Evolutionary conservation across 441 rosid species (phyloP).

Genomic region (Euphorbia corollata): DNA sequence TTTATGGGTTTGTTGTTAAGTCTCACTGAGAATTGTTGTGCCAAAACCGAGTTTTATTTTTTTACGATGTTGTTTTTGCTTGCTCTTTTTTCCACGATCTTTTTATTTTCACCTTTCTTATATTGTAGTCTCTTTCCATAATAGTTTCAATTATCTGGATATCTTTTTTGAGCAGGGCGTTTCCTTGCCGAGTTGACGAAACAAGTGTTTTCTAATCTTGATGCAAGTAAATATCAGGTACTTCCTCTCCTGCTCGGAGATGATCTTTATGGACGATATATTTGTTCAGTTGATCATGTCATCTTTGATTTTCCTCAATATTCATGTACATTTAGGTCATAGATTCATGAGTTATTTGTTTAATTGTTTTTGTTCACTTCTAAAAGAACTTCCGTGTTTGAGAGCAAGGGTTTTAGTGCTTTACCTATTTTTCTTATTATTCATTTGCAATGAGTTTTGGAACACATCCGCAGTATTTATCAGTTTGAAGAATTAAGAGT

Average conservation of each 20-base stretch:
- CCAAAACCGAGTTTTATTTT: neutral
- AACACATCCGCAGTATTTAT: neutral
- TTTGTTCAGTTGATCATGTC: neutral
- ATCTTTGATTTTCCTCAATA: conserved; percentile 1
- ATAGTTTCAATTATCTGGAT: neutral
- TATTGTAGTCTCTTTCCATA: neutral
- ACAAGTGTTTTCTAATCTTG: conserved; percentile 85
- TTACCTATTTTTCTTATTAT: neutral
- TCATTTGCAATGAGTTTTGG: neutral
- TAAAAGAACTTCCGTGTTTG: neutral
- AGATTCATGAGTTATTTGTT: neutral
- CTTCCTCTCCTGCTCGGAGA: conserved; percentile 5
- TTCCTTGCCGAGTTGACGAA: conserved; percentile 90
- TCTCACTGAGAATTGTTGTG: neutral
- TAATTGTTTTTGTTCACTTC: neutral
- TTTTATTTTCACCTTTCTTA: neutral
- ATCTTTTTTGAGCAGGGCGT: conserved; percentile 53
- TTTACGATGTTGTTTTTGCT: neutral
- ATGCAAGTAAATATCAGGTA: conserved; percentile 96
- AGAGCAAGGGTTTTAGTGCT: neutral
- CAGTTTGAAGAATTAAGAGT: neutral
- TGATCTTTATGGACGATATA: neutral
- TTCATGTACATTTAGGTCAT: neutral
- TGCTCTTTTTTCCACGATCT: neutral
- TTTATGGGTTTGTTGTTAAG: neutral